Evolutionary conservation across 257 asterid genomes (phyloP), one percentile per base, ranked within the genome.

Genomic region (Gardenia jasminoides): DNA sequence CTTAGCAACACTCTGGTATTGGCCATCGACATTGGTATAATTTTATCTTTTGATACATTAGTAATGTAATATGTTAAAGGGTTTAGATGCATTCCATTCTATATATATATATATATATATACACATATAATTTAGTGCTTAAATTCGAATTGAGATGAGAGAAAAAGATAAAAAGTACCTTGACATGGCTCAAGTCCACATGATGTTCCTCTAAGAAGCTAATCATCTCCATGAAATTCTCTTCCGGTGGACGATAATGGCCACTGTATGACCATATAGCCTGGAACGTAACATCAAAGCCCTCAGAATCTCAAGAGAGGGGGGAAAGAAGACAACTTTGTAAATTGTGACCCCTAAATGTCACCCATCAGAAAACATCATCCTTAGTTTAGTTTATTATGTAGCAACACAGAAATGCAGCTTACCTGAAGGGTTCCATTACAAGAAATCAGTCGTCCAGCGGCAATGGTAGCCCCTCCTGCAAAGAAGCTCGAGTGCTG

Each of bases 181-280:
- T 89, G 8, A 91, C 97, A 10, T 89, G 87, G 33, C 83, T 82
- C 16, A 92, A 90, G 81, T 92, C 90, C 24, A 92, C 91, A 43
- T 48, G 52, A 75, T 91, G 92, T 76, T 87, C 93, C 85, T 92
- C 91, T 16, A 92, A 89, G 88, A 88, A 92, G 87, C 80, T 85
- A 64, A 92, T 82, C 86, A 91, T 86, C 80, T 91, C 93, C 78
- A 5, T 69, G 83, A 91, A 92, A 73, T 92, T 89, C 83, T 92
- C 96, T 78, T 92, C 96, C 0, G 93, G 90, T 1, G 97, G 97
- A 77, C 87, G 97, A 86, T 92, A 92, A 81, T 92, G 97, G 70
- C 97, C 97, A 67, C 97, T 92, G 72, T 92, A 92, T 41, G 96
- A 93, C 97, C 97, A 91, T 62, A 92, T 88, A n/a, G 96, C 94